A percentile compares a stretch with the other conserved stretches of the same genome.
phyloP scores from a whole-genome alignment of 768 basidiomycete species.

The Russula virescens region DNA sequence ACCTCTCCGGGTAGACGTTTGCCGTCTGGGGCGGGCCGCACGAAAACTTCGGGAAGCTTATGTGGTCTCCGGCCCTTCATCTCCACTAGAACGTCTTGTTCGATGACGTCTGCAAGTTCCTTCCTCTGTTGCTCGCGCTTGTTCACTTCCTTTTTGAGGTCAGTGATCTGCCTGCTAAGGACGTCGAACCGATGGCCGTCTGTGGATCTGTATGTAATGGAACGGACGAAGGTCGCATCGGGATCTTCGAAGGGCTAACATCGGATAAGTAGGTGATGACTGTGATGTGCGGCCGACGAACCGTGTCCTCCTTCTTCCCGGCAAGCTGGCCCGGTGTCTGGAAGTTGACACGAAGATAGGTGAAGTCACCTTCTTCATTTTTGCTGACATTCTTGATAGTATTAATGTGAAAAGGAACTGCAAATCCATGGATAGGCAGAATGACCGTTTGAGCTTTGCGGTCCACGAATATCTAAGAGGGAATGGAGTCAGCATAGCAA shows the following conservation, averaged over 20 bases:
- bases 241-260: constrained; percentile 91
- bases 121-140: constrained; percentile 97
- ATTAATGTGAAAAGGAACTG: constrained; percentile 97
- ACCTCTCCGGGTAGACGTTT: constrained; percentile 96
- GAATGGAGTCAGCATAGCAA: background rate
- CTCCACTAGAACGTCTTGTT: constrained; percentile 87
- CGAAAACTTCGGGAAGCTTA: constrained; percentile 86
- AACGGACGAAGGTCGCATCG: constrained; percentile 92
- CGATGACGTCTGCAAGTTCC: constrained; percentile 96
- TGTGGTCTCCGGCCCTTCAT: constrained; percentile 82
- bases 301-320: constrained; percentile 98
- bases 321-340: constrained; percentile 96
- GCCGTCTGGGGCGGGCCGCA: constrained; percentile 90
- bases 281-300: constrained; percentile 28
- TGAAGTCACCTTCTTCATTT: constrained; percentile 93
- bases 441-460: constrained; percentile 86
- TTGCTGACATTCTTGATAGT: constrained; percentile 98
- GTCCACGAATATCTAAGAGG: constrained; percentile 92
- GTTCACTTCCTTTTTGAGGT: constrained; percentile 93
- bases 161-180: constrained; percentile 88
- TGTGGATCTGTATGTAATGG: constrained; percentile 86
- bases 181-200: constrained; percentile 87
- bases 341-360: constrained; percentile 94
- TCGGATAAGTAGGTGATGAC: constrained; percentile 1
- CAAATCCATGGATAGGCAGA: constrained; percentile 89